phyloP scores from a whole-genome alignment of 1,139 yeast species.

The Blastobotrys elegans region DNA sequence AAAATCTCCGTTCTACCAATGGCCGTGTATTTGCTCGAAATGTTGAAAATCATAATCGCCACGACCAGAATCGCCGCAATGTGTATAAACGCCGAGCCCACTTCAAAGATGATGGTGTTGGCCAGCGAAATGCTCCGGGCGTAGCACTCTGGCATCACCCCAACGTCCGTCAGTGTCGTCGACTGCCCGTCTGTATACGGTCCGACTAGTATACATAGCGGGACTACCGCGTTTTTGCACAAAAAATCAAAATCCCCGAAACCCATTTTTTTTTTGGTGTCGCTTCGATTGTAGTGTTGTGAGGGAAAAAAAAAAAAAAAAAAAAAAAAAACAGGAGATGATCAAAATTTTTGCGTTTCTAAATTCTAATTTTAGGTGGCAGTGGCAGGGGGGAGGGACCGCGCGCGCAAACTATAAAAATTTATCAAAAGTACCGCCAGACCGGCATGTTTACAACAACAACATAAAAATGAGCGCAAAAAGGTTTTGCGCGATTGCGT shows the following conservation, averaged over 20 bases:
- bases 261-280: slow-evolving; percentile 31
- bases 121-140: slow-evolving; percentile 83
- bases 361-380: background rate
- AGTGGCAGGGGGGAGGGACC: no score
- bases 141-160: slow-evolving; percentile 73
- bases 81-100: slow-evolving; percentile 86
- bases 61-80: slow-evolving; percentile 65
- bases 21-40: slow-evolving; percentile 83
- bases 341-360: background rate
- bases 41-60: slow-evolving; percentile 69
- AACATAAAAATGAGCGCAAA: background rate
- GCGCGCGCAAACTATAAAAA: no score
- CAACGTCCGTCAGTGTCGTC: slow-evolving; percentile 39
- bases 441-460: background rate
- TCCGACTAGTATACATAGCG: slow-evolving; percentile 67
- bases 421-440: no score
- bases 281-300: background rate
- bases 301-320: background rate
- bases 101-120: slow-evolving; percentile 83
- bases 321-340: background rate
- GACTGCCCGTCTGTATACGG: slow-evolving; percentile 30
- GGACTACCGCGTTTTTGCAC: slow-evolving; percentile 67
- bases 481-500: slow-evolving; percentile 9
- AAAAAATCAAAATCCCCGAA: slow-evolving; percentile 69
- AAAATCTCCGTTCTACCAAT: slow-evolving; percentile 88